Evolutionary conservation across 2,329 filamentous ascomycete genomes (phyloP), one percentile per base, ranked within the genome.

Genomic region (Verticillium zaregamsianum): DNA sequence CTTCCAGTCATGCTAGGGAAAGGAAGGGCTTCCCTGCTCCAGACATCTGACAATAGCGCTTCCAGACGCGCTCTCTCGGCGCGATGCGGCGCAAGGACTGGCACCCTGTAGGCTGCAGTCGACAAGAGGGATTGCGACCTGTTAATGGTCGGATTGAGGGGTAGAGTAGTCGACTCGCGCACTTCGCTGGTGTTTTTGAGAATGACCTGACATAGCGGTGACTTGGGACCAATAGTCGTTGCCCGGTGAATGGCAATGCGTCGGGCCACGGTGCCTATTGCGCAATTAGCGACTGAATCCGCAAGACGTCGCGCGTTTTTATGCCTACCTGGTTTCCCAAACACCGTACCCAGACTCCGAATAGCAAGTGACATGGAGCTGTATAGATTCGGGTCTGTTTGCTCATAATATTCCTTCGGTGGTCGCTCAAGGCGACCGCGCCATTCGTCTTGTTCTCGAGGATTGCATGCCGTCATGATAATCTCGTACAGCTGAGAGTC

Each of bases 401-500:
- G 70, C 31, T 77, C 81, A 23, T 80, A 76, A 17, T 80, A 77
- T 58, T 85, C 81, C 65, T 79, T 80, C 23, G 75, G 77, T 9
- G 80, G 75, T 39, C 81, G 79, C 33, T 80, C 74, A 25, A 97
- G 79, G n/a, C 88, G 84, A 17, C 79, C 81, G 65, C 89, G 88
- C 94, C 95, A 99, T 68, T 89, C 86, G 55, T 84, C 79, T 69
- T 95, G 92, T 72, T 99, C 94, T 49, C 84, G 86, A 0, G 86
- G 80, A 1, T 90, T 94, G 68, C 93, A 97, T 39, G 93, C 94
- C 66, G 90, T 96, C 77, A 97, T 82, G 49, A 97, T 87, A 17
- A 97, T 76, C 74, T 98, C 94, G 71, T 91, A 94, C 59, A 94
- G 80, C 63, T 90, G 87, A 66, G 90, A 85, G 61, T 90, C 83